phyloP scores from a whole-genome alignment of 2,329 filamentous ascomycete genomes.

The Claviceps sp. region DNA sequence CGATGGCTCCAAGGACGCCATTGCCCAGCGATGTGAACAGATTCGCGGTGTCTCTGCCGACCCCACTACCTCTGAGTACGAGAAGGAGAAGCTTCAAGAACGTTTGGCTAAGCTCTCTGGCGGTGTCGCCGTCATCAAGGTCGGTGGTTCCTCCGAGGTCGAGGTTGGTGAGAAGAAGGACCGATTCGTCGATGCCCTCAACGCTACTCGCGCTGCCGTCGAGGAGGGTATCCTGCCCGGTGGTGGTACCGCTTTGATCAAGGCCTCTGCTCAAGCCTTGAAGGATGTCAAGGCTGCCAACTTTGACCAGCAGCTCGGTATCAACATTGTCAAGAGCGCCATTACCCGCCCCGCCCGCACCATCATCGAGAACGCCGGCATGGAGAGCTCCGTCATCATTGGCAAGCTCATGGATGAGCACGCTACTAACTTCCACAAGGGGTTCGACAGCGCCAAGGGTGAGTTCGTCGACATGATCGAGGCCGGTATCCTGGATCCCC shows the following conservation, averaged over 20 bases:
- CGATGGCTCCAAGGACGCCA: conserved; percentile 85
- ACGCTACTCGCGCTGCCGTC: conserved; percentile 93
- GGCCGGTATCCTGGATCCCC: conserved; percentile 92
- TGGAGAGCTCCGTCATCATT: conserved; percentile 90
- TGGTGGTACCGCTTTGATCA: conserved; percentile 95
- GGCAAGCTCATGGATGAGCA: conserved; percentile 96
- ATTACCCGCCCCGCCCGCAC: conserved; percentile 90
- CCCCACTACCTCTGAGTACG: conserved; percentile 91
- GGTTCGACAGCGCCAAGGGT: conserved; percentile 90
- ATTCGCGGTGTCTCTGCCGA: conserved; percentile 95
- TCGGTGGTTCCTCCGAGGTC: conserved; percentile 92
- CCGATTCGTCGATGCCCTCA: conserved; percentile 94
- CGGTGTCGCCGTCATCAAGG: conserved; percentile 98
- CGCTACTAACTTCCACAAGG: conserved; percentile 89
- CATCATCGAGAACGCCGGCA: conserved; percentile 95
- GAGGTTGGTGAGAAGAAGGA: conserved; percentile 99
- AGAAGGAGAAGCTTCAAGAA: conserved; percentile 99
- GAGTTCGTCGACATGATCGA: conserved; percentile 98
- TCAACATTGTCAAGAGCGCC: conserved; percentile 94
- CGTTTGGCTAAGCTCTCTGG: conserved; percentile 98
- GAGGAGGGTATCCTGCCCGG: conserved; percentile 98
- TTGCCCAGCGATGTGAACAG: conserved; percentile 94
- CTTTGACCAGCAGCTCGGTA: conserved; percentile 98
- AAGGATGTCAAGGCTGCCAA: conserved; percentile 73
- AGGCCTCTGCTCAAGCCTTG: conserved; percentile 85